phyloP scores from a whole-genome alignment of 2,329 filamentous ascomycete genomes.

The Colletotrichum costaricense region DNA sequence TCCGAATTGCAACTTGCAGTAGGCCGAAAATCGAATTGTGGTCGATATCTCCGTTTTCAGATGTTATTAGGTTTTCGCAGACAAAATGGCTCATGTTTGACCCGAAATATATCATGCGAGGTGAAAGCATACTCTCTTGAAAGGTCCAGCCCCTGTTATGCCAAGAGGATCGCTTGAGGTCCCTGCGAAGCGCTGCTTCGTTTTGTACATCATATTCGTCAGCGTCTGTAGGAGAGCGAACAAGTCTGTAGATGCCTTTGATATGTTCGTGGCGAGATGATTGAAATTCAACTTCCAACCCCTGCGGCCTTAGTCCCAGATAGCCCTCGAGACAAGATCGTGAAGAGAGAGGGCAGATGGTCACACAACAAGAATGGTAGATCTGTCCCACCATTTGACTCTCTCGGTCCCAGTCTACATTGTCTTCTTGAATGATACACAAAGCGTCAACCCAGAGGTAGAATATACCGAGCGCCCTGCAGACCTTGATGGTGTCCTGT shows the following conservation, averaged over 20 bases:
- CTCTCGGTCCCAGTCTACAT: conserved; percentile 36
- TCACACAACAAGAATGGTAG: neutral
- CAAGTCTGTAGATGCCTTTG: neutral
- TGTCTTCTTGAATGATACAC: conserved; percentile 43
- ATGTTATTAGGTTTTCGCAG: neutral
- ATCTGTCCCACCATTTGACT: neutral
- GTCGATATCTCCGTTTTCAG: neutral
- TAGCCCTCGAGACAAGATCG: neutral
- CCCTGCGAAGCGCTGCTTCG: neutral
- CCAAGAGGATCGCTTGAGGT: neutral
- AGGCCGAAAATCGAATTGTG: neutral
- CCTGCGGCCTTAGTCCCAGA: neutral
- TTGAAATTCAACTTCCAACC: neutral
- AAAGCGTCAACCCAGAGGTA: conserved; percentile 46
- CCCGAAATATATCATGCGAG: neutral
- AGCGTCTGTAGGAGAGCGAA: too few relatives aligned
- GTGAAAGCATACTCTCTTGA: neutral
- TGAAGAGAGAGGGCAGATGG: neutral
- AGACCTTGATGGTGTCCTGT: neutral
- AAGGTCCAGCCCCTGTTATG: neutral
- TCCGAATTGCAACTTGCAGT: neutral
- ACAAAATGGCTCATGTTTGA: neutral
- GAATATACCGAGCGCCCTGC: conserved; percentile 34
- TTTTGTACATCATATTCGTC: too few relatives aligned
- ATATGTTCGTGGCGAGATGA: neutral